These are phyloP conservation scores for Fusarium tanahbumbuense DNA, from an alignment of 2,329 filamentous ascomycete genomes.

Conservation along the genomic window DNA sequence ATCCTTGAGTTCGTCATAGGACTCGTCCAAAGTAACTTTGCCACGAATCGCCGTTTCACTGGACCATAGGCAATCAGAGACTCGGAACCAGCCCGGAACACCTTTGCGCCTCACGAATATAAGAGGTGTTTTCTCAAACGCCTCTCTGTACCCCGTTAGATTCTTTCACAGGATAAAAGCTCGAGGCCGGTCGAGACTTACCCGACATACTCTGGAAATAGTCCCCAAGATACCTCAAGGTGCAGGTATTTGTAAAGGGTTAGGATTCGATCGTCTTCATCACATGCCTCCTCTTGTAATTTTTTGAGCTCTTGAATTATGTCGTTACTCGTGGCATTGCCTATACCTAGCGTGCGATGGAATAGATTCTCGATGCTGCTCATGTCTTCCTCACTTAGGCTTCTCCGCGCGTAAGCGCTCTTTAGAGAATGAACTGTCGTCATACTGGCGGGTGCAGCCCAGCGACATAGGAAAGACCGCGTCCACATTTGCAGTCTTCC, in stretches of 20 bases:
- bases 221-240: too few relatives aligned
- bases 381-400: slow-evolving; percentile 5
- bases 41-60: slow-evolving; percentile 23
- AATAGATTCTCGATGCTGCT: slow-evolving; percentile 14
- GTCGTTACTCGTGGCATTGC: neutral
- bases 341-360: slow-evolving; percentile 1
- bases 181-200: too few relatives aligned
- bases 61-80: slow-evolving; percentile 34
- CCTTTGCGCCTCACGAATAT: slow-evolving; percentile 1
- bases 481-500: neutral
- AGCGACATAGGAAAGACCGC: neutral
- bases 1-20: neutral
- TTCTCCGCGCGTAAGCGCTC: neutral
- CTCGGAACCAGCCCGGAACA: slow-evolving; percentile 15
- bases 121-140: neutral
- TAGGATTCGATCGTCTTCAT: neutral
- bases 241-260: slow-evolving; percentile 21
- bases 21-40: slow-evolving; percentile 16
- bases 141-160: too few relatives aligned
- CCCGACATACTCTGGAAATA: too few relatives aligned
- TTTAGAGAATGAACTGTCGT: neutral
- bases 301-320: neutral
- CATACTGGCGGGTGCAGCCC: slow-evolving; percentile 25
- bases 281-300: neutral
- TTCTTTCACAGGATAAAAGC: too few relatives aligned